Evolutionary conservation across 2,329 filamentous ascomycete species (phyloP), one percentile per base, ranked within the genome.

Genomic region (Nemania serpens): DNA sequence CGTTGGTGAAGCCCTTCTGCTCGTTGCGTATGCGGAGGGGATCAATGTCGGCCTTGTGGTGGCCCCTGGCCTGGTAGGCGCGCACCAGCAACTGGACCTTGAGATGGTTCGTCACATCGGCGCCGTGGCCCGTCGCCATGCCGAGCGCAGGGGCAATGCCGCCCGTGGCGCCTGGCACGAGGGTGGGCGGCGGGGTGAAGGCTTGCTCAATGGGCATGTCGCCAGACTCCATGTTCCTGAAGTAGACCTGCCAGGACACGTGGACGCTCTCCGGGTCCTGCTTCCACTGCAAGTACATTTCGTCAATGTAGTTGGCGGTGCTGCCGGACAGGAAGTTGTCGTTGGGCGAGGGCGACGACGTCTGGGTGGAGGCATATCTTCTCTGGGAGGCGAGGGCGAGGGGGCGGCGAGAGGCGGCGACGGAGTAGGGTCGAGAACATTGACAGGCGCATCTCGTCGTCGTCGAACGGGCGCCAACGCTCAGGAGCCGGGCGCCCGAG

Each of bases 241-340:
- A 99, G 85, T 99, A 99, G 75, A 96, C 89, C 81, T 97, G 94
- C 95, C 95, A 99, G 76, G 95, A 99, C 72, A 97, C 85, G 79
- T 99, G 95, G 61, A 99, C 95, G 75, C 91, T 97, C 72, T 88
- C 85, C 54, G 95, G 93, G 72, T 99, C 93, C 67, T 91, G 84
- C 80, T 94, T 97, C 95, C 95, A 99, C 76, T 93, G 88, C 82
- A 97, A 83, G 80, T 99, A 99, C 95, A 99, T 99, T 83, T 97
- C 95, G 78, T 99, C 95, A 76, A 99, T 92, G 81, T 99, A 99
- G 82, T 96, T 97, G 79, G 95, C 95, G 63, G 94, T 95, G 82
- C 91, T 98, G 69, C 95, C 95, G 66, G 93, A 91, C 64, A 99
- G 86, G 84, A 99, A 99, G 80, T 89, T 96, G 79, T 99, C 95